A percentile compares a stretch with the other conserved stretches of the same genome.
Conservation (phyloP, 768 basidiomycete genomes). For the Boletus subcaerulescens region DNA sequence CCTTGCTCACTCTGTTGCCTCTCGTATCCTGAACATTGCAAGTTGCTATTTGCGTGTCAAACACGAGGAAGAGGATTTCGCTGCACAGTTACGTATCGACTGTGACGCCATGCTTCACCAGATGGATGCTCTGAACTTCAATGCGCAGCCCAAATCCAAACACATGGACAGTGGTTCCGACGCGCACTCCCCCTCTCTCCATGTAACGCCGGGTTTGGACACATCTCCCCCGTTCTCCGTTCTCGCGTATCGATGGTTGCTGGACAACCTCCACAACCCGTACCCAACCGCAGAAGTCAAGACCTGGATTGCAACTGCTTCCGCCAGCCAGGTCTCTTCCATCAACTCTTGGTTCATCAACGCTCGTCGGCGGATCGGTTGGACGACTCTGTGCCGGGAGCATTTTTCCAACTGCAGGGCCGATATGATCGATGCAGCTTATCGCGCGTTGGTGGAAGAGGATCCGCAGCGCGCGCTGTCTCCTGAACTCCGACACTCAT, state of each 20-base stretch:
- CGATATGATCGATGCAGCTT: slow-evolving; percentile 31
- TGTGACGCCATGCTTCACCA: no score
- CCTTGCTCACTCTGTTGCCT: no score
- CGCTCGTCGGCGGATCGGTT: slow-evolving; percentile 49
- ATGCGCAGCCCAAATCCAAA: no score
- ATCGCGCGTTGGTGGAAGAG: slow-evolving; percentile 25
- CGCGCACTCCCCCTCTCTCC: no score
- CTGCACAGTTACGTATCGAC: no score
- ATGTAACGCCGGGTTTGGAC: no score
- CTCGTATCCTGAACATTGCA: no score
- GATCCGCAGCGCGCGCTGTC: slow-evolving; percentile 10
- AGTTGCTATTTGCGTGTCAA: no score
- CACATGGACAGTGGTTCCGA: no score
- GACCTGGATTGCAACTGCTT: slow-evolving; percentile 22
- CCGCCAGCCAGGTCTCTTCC: slow-evolving; percentile 21
- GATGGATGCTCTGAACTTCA: no score
- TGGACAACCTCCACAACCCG: slow-evolving; percentile 48
- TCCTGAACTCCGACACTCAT: slow-evolving; percentile 21
- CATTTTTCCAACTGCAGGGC: slow-evolving; percentile 24
- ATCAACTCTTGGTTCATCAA: slow-evolving; percentile 50
- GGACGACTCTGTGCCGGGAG: slow-evolving; percentile 41
- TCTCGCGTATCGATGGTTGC: slow-evolving; percentile 40
- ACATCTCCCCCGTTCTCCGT: no score
- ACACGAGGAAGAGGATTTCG: no score
- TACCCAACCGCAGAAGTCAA: slow-evolving; percentile 40